These are phyloP conservation scores for Nemania abortiva DNA, from an alignment of 2,329 filamentous ascomycete genomes.

Conservation along the genomic window DNA sequence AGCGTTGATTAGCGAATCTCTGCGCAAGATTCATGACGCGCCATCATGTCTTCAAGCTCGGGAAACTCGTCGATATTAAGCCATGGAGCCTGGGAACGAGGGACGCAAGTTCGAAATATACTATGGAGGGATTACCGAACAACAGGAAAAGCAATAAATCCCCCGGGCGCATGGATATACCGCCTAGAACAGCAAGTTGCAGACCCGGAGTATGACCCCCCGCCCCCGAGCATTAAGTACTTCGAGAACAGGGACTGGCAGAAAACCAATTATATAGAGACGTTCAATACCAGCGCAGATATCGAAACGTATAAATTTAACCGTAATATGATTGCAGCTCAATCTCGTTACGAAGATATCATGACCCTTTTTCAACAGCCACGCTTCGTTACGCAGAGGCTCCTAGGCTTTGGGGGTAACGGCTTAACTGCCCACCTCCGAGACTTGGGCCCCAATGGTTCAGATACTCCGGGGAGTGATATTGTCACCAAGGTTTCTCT, in stretches of 20 bases:
- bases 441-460: slow-evolving; percentile 3
- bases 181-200: too few species aligned
- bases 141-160: not conserved
- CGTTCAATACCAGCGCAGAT: not conserved
- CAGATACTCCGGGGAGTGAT: slow-evolving; percentile 19
- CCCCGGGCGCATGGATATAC: not conserved
- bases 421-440: slow-evolving; percentile 30
- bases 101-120: not conserved
- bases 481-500: slow-evolving; percentile 39
- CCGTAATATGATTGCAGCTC: not conserved
- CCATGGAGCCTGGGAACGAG: not conserved
- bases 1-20: not conserved
- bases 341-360: not conserved
- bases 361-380: slow-evolving; percentile 5
- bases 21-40: not conserved
- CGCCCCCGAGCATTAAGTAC: too few species aligned
- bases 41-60: not conserved
- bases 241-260: too few species aligned
- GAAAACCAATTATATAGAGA: too few species aligned
- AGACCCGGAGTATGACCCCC: too few species aligned
- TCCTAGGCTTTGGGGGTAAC: slow-evolving; percentile 28
- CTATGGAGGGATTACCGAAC: slow-evolving; percentile 8
- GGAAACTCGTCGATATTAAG: not conserved
- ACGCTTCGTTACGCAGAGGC: slow-evolving; percentile 2
- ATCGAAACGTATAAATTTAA: not conserved